Conservation (phyloP, 1,284 basidiomycete species). For the Microbotryum lychnidis-dioicae region DNA sequence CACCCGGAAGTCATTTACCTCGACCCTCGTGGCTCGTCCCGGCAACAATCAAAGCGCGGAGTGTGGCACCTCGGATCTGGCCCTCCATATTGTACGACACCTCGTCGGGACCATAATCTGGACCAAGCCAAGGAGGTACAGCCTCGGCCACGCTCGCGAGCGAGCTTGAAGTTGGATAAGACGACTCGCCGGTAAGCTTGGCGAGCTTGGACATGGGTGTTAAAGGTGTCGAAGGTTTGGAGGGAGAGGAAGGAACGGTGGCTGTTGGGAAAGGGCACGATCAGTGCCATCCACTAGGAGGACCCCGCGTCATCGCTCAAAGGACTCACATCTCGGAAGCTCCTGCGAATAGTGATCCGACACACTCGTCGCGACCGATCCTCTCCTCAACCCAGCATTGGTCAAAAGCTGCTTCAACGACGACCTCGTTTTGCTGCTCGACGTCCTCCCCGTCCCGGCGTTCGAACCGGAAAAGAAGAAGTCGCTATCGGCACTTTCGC, state of each 20-base stretch:
- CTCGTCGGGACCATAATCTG: slow-evolving; percentile 68
- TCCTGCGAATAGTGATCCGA: slow-evolving; percentile 1
- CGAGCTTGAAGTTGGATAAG: slow-evolving; percentile 22
- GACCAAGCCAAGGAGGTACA: slow-evolving; percentile 48
- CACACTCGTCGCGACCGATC: slow-evolving; percentile 15
- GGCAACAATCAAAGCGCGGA: slow-evolving; percentile 75
- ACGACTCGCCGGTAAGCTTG: slow-evolving; percentile 68
- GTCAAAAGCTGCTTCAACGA: background rate
- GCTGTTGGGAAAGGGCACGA: background rate
- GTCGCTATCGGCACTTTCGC: slow-evolving; percentile 26
- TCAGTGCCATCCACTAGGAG: background rate
- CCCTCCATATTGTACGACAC: slow-evolving; percentile 77
- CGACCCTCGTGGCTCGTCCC: slow-evolving; percentile 72
- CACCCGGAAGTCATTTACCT: slow-evolving; percentile 14
- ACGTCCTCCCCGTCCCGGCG: background rate
- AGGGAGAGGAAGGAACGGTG: too few species aligned
- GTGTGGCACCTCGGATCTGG: slow-evolving; percentile 72
- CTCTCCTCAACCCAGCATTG: slow-evolving; percentile 5
- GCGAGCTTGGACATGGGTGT: slow-evolving; percentile 49
- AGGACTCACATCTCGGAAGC: background rate
- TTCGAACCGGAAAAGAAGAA: slow-evolving; percentile 27
- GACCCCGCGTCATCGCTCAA: background rate
- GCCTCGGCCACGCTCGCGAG: slow-evolving; percentile 8
- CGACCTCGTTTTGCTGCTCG: background rate
- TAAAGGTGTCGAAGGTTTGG: too few species aligned